Percentiles rank a stretch among this genome's conserved stretches.
These are phyloP conservation scores for Coemansia sp. DNA, from an alignment of 192 early-diverging fungal genomes.

Conservation along the genomic window DNA sequence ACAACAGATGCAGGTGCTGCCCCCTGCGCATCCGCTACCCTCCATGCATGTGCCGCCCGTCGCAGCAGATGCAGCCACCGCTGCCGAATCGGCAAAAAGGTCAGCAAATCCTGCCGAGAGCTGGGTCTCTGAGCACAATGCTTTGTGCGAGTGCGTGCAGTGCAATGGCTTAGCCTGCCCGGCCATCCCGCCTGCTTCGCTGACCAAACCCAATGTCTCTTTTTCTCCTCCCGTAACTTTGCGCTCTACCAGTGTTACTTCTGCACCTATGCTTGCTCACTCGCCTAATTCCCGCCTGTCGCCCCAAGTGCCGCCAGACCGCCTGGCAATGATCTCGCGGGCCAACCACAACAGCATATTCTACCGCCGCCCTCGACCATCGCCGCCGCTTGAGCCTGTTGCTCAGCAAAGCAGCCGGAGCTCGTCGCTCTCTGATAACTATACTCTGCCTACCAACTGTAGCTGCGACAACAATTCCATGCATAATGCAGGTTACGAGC, in stretches of 20 bases:
- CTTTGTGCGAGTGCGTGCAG: neutral
- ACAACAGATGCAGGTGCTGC: neutral
- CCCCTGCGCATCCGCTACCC: neutral
- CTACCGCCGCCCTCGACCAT: constrained; percentile 17
- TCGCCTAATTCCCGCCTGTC: neutral
- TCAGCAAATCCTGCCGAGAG: neutral
- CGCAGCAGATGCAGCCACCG: neutral
- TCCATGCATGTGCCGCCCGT: neutral
- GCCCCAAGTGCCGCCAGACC: constrained; percentile 10
- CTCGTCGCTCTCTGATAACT: neutral
- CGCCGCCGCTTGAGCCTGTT: neutral
- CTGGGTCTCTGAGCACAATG: constrained; percentile 2
- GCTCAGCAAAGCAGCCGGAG: neutral
- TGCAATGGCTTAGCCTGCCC: neutral
- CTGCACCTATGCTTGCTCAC: neutral
- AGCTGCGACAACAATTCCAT: neutral
- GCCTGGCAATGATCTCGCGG: constrained; percentile 4
- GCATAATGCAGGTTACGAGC: constrained; percentile 16
- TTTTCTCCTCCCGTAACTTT: neutral
- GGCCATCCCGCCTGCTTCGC: too few relatives aligned
- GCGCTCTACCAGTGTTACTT: neutral
- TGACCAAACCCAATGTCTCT: neutral
- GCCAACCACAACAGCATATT: constrained; percentile 33
- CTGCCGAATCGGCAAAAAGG: constrained; percentile 5
- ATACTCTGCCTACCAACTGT: neutral